phyloP scores from a whole-genome alignment of 306 rosid species.

The Argentina anserina region DNA sequence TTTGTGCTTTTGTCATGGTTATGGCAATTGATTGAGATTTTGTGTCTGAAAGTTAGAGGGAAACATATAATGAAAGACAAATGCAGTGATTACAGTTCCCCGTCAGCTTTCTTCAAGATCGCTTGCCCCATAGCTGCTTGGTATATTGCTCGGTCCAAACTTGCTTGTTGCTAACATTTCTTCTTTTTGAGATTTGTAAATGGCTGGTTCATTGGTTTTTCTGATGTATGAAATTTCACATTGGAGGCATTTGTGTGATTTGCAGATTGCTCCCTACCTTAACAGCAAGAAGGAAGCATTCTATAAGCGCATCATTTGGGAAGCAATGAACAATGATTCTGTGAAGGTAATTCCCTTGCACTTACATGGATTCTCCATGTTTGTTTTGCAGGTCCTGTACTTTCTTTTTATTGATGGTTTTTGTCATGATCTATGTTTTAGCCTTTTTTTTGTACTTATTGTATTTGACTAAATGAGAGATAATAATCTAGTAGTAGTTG shows the following conservation, averaged over 20 bases:
- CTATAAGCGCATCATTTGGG: conserved; percentile 20
- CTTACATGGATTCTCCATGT: not conserved
- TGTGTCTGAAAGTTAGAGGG: conserved; percentile 2
- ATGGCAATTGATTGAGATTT: not conserved
- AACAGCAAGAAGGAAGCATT: conserved; percentile 4
- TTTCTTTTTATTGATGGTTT: not conserved
- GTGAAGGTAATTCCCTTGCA: conserved; percentile 6
- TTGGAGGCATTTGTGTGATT: not conserved
- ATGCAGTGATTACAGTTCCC: not conserved
- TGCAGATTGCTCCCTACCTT: conserved; percentile 4
- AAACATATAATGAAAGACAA: not conserved
- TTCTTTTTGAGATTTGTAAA: not conserved
- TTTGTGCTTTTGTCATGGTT: conserved; percentile 4
- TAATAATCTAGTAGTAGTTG: not conserved
- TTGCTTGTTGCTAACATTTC: not conserved
- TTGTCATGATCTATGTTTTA: not conserved
- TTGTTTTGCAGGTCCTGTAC: not conserved
- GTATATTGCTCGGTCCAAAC: conserved; percentile 3
- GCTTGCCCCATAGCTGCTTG: not conserved
- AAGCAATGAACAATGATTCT: not conserved
- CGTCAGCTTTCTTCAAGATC: not conserved
- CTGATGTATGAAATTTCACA: not conserved
- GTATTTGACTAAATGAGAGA: not conserved
- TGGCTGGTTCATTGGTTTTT: not conserved
- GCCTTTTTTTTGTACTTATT: not conserved